Base-by-base conservation (phyloP, 495 filamentous ascomycete species). In the Emericellopsis terricola region DNA sequence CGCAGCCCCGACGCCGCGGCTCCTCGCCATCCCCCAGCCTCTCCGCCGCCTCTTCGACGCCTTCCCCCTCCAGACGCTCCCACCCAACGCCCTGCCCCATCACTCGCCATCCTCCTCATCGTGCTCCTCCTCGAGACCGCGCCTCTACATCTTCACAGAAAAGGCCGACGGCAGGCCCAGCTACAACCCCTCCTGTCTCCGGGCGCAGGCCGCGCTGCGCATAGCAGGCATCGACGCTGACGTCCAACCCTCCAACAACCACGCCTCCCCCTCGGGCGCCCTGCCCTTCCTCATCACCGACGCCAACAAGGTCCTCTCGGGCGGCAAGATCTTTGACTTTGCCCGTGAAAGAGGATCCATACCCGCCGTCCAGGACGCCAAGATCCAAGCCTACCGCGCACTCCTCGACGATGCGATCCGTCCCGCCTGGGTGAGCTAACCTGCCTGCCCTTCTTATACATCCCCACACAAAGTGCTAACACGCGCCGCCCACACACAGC, bases 191-290 rank as follows among this genome's bases (percentile, higher is more conserved):
- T 71, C 70, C 43, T 97, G 89, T 64, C 63, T 97, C 41, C 94
- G 87, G 57, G 94, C 84, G 85, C 89, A 96, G 85, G 72, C 84
- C 34, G 92, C 85, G 56, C 62, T 97, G 37, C 82, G 73, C 47
- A 76, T 96, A 46, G 60, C 68, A 38, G 65, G 65, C 14, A 64
- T 93, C 27, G 51, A 71, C n/a, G 81, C 81, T 48, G 56, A 59
- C 32, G 59, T 73, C n/a, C 56, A 74, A 10, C 55, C 81, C 8
- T 89, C 85, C 13, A 92, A 71, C 41, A 94, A 94, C 52, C 89
- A 96, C 55, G 84, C 89, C 27, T 92, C 85, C 9, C 87, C 89
- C 0, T 76, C 74, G 20, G 87, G 87, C 36, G 62, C 73, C 14
- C 68, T 97, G 19, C 89, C 89, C 8, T 97, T 93, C 57, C 69